Evolutionary conservation across 1,284 basidiomycete genomes (phyloP), one percentile per base, ranked within the genome.

Genomic region (Kwoniella shivajii): DNA sequence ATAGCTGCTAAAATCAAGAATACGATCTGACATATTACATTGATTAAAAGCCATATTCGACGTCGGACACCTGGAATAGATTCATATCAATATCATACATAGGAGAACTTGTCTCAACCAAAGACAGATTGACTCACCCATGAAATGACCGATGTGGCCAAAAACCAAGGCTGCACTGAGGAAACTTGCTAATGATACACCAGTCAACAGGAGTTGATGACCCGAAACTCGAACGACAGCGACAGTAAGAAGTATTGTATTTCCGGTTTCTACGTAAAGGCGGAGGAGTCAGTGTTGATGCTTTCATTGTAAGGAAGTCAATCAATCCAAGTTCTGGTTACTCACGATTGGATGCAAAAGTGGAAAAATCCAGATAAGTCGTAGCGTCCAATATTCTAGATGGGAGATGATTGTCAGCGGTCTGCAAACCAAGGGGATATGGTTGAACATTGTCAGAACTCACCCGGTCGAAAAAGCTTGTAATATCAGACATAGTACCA

Each of bases 181-280:
- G 54, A 75, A 78, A 7, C 61, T 63, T 13, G 61, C 73, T 7
- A 78, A 66, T 2, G 66, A 69, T 9, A 74, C 60, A 20, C 67
- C 71, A 20, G 74, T 75, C 30, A 74, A 56, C 0, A 65, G 43
- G 9, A 75, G 63, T 6, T 63, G 51, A 48, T 65, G 52, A n/a
- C 61, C 50, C 4, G 59, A 53, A 1, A 66, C 63, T 7, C 71
- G 68, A 0, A 76, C 67, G 0, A 69, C 66, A 0, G 69, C 63
- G 37, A 77, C 67, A 14, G 73, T 75, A n/a, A 78, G 66, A 16
- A 78, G 65, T 59, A 78, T 76, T 16, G 72, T 75, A 60, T 78
- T 78, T 31, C 77, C 73, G 3, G 73, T 73, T 58, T 75, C 64
- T 68, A 50, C 6, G 14, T 16, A 22, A 24, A n/a, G 24, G n/a